phyloP scores from a whole-genome alignment of 306 rosid species.

The Spatholobus suberectus region DNA sequence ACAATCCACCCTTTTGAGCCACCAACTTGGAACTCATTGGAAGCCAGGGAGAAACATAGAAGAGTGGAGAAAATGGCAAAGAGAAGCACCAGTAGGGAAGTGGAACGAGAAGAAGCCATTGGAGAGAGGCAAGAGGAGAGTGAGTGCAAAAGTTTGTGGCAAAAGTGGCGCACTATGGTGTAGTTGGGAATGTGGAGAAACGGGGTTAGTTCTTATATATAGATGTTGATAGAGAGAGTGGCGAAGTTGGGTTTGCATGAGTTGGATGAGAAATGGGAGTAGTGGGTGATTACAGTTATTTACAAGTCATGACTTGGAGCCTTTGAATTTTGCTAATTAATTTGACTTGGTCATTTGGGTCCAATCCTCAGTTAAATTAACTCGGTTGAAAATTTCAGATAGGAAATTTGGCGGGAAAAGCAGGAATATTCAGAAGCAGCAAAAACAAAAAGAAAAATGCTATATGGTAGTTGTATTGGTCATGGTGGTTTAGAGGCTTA shows the following conservation, averaged over 20 bases:
- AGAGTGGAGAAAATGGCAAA: conserved; percentile 32
- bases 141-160: not conserved
- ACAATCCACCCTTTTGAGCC: conserved; percentile 75
- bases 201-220: conserved; percentile 24
- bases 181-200: not conserved
- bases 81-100: conserved; percentile 37
- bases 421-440: not conserved
- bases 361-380: not conserved
- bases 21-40: conserved; percentile 80
- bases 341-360: conserved; percentile 21
- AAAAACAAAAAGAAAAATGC: not conserved
- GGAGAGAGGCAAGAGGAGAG: not conserved
- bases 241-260: conserved; percentile 30
- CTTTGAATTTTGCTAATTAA: not conserved
- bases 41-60: conserved; percentile 38
- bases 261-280: conserved; percentile 38
- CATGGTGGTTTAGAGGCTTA: not conserved
- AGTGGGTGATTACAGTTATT: conserved; percentile 42
- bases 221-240: conserved; percentile 29
- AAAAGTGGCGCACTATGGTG: not conserved
- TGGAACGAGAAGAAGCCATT: conserved; percentile 42
- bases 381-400: not conserved
- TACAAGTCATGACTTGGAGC: not conserved
- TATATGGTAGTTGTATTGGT: not conserved
- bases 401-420: conserved; percentile 11